phyloP scores from a whole-genome alignment of 208 protist species.

The Trypanosoma conorhini region DNA sequence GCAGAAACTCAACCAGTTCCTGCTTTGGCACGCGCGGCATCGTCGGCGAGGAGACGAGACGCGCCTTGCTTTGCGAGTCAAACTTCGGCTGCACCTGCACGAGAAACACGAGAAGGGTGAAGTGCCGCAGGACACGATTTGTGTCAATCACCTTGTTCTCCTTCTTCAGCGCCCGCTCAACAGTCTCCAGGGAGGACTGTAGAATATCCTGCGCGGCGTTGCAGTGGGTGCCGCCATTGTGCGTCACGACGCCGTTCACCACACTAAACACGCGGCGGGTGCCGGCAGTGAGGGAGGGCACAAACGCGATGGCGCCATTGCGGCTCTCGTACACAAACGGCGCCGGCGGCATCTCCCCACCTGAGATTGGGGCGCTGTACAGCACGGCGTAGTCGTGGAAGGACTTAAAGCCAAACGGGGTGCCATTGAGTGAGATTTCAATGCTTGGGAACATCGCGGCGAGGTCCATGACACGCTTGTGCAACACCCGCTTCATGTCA shows the following conservation, averaged over 20 bases:
- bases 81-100: conserved; percentile 99
- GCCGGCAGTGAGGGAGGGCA: conserved; percentile 88
- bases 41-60: conserved; percentile 90
- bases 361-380: conserved; percentile 54
- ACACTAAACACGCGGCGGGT: conserved; percentile 96
- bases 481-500: conserved; percentile 87
- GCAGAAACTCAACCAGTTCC: conserved; percentile 87
- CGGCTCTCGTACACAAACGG: conserved; percentile 79
- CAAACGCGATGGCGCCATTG: conserved; percentile 69
- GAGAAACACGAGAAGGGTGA: conserved; percentile 98
- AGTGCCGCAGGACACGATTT: conserved; percentile 95
- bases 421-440: conserved; percentile 96
- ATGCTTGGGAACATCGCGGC: conserved; percentile 91
- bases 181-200: conserved; percentile 52
- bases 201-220: conserved; percentile 94
- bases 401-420: conserved; percentile 89
- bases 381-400: conserved; percentile 98
- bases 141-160: conserved; percentile 92
- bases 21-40: conserved; percentile 86
- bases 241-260: conserved; percentile 99
- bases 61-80: conserved; percentile 99
- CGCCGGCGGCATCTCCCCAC: conserved; percentile 49
- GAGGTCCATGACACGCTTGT: conserved; percentile 93
- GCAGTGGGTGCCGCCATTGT: conserved; percentile 99
- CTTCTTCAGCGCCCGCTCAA: conserved; percentile 74